These are phyloP conservation scores for Xylaria curta DNA, from an alignment of 495 filamentous ascomycete species.

Conservation along the genomic window DNA sequence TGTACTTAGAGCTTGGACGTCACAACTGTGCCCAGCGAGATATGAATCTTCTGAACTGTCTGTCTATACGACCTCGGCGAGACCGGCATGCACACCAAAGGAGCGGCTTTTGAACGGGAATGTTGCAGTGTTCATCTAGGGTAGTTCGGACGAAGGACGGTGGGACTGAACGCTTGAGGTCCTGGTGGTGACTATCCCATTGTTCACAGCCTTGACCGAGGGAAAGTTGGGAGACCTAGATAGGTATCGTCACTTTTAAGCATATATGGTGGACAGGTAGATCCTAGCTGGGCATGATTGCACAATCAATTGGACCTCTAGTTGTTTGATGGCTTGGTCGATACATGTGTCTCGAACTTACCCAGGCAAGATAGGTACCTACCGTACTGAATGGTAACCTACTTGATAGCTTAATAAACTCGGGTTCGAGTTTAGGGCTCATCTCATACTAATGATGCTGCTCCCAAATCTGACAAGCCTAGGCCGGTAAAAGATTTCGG, in stretches of 20 bases:
- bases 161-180: background rate
- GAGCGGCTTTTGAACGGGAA: background rate
- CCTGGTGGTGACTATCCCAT: too few species aligned
- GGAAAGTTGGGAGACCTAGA: background rate
- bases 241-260: background rate
- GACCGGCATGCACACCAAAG: background rate
- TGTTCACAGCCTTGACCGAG: background rate
- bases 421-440: background rate
- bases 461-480: background rate
- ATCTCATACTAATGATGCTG: background rate
- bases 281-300: too few species aligned
- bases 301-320: too few species aligned
- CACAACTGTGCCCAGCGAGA: background rate
- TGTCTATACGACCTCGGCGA: background rate
- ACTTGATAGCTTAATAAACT: background rate
- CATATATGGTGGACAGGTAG: too few species aligned
- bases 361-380: too few species aligned
- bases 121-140: background rate
- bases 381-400: background rate
- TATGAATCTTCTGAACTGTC: background rate
- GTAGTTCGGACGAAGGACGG: conserved; percentile 17
- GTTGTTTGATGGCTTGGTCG: background rate
- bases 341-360: background rate
- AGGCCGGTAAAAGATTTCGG: background rate
- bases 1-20: background rate